Conservation (phyloP, 805 yeast species). For the Ogataea minuta region DNA sequence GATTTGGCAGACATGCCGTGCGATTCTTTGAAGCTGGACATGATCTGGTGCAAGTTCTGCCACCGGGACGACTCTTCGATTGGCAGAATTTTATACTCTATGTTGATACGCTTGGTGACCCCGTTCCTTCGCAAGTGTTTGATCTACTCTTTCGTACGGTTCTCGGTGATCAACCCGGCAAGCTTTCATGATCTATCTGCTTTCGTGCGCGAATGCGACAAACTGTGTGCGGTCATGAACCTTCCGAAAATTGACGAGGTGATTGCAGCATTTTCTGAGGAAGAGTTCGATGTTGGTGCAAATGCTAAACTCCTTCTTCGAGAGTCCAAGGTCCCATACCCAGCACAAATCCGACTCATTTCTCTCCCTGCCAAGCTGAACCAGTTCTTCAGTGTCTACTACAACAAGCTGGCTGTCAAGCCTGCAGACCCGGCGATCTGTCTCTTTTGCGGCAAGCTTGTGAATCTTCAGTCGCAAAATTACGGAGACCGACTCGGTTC, state of each 20-base stretch:
- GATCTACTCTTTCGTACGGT: slow-evolving; percentile 51
- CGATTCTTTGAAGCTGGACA: slow-evolving; percentile 15
- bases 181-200: slow-evolving; percentile 24
- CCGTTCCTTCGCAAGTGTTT: slow-evolving; percentile 67
- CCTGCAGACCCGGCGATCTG: slow-evolving; percentile 82
- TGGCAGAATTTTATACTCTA: slow-evolving; percentile 45
- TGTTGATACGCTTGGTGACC: slow-evolving; percentile 54
- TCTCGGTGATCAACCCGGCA: slow-evolving; percentile 43
- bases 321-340: slow-evolving; percentile 47
- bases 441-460: slow-evolving; percentile 69
- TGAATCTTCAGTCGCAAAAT: slow-evolving; percentile 63
- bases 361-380: slow-evolving; percentile 67
- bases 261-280: slow-evolving; percentile 12
- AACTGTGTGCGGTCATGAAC: slow-evolving; percentile 48
- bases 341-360: slow-evolving; percentile 61
- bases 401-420: slow-evolving; percentile 43
- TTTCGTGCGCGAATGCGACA: slow-evolving; percentile 49
- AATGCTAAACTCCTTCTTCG: slow-evolving; percentile 13
- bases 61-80: slow-evolving; percentile 30
- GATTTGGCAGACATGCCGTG: slow-evolving; percentile 14
- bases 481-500: slow-evolving; percentile 64
- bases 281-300: slow-evolving; percentile 14
- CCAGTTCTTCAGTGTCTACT: slow-evolving; percentile 59
- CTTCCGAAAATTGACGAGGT: slow-evolving; percentile 40
- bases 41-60: slow-evolving; percentile 25